These are phyloP conservation scores for Cercospora nicotianae DNA, from an alignment of 2,329 filamentous ascomycete species.

Conservation along the genomic window DNA sequence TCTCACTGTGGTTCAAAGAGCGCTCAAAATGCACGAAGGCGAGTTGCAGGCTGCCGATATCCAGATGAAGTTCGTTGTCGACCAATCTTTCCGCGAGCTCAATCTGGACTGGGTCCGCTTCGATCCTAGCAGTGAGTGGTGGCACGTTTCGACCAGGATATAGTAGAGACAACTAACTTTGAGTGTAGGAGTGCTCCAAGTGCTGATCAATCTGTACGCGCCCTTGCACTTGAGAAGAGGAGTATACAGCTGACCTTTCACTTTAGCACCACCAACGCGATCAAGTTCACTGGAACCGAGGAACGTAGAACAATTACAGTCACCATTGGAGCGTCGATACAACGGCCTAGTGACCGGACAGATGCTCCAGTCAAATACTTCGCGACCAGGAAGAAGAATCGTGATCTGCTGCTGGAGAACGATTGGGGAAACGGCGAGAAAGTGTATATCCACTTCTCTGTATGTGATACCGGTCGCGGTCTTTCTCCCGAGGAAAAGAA, in stretches of 20 bases:
- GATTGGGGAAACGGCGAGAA: slow-evolving; percentile 71
- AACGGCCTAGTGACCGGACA: slow-evolving; percentile 51
- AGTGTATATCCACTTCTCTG: slow-evolving; percentile 68
- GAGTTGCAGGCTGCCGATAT: slow-evolving; percentile 71
- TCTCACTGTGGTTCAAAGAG: slow-evolving; percentile 63
- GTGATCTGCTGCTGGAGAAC: slow-evolving; percentile 50
- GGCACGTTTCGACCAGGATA: neutral
- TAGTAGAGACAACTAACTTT: neutral
- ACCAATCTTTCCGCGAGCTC: slow-evolving; percentile 60
- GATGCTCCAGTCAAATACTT: slow-evolving; percentile 60
- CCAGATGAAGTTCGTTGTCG: slow-evolving; percentile 62
- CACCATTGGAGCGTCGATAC: slow-evolving; percentile 62
- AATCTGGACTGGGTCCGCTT: slow-evolving; percentile 67
- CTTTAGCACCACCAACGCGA: slow-evolving; percentile 64
- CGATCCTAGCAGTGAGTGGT: slow-evolving; percentile 59
- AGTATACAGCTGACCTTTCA: neutral
- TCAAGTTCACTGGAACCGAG: slow-evolving; percentile 74
- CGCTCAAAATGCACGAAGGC: slow-evolving; percentile 76
- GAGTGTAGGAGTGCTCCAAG: slow-evolving; percentile 65
- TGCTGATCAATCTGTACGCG: slow-evolving; percentile 69
- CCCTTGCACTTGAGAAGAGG: slow-evolving; percentile 39
- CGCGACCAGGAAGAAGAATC: slow-evolving; percentile 54
- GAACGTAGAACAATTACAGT: slow-evolving; percentile 64
- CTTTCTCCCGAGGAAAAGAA: slow-evolving; percentile 70
- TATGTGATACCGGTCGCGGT: slow-evolving; percentile 71